A percentile compares a stretch with the other conserved stretches of the same genome.
phyloP scores from a whole-genome alignment of 2,329 filamentous ascomycete species.

The Trichoderma simmonsii region DNA sequence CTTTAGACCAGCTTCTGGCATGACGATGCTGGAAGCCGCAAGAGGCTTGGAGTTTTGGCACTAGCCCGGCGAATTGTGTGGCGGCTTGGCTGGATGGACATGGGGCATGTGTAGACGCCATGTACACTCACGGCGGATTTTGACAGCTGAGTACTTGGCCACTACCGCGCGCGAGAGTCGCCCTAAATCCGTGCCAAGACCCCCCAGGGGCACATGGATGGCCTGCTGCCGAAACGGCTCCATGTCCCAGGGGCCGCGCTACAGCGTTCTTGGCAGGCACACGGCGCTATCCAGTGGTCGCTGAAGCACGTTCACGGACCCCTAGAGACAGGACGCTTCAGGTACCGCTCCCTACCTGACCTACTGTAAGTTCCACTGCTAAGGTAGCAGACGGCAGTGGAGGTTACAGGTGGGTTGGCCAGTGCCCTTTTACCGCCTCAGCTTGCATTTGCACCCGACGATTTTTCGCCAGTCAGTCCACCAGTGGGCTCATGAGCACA shows the following conservation, averaged over 20 bases:
- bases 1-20: background rate
- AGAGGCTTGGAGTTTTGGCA: background rate
- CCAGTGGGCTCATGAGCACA: background rate
- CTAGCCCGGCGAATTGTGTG: background rate
- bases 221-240: slow-evolving; percentile 16
- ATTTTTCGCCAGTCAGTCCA: background rate
- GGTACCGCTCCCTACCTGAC: background rate
- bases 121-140: background rate
- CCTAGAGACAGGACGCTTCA: background rate
- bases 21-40: background rate
- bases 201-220: slow-evolving; percentile 14
- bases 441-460: background rate
- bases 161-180: background rate
- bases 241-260: slow-evolving; percentile 8
- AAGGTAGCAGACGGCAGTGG: background rate
- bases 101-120: background rate
- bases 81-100: background rate
- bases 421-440: background rate
- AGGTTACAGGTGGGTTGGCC: background rate
- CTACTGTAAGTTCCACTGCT: background rate
- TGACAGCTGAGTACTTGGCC: background rate
- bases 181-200: background rate
- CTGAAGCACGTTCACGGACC: slow-evolving; percentile 1
- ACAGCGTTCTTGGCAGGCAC: slow-evolving; percentile 18
- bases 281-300: slow-evolving; percentile 8